Evolutionary conservation across 352 stramenopile species (phyloP), one percentile per base, ranked within the genome.

Genomic region (Phytopythium delawarense): DNA sequence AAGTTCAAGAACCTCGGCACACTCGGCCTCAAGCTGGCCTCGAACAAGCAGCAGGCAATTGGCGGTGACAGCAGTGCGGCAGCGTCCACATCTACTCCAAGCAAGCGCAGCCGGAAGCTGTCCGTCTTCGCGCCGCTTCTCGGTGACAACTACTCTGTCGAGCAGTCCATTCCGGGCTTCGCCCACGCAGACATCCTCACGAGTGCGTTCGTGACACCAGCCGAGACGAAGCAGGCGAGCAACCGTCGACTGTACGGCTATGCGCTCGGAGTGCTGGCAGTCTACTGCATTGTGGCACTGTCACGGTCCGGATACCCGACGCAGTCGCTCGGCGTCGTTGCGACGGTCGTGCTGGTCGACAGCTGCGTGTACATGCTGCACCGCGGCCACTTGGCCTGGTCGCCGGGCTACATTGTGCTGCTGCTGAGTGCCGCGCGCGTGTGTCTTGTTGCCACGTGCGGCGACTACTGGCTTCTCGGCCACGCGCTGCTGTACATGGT

Each of bases 1-100:
- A 92, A 91, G 51, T 91, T 93, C 62, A 92, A 93, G 54, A 92
- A 91, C 55, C 73, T 94, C 28, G 87, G 84, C 1, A 88, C 80
- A 0, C 67, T 93, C 34, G 84, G 82, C 0, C 69, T 95, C 30
- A 93, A 93, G 62, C 73, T 95, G 9, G 76, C 82, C 2, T 70
- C 67, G 2, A 81, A 78, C 9, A 91, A 87, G 61, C 56, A 64
- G 1, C 62, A 80, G 20, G 53, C 65, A n/a, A 23, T 48, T 25
- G 30, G 35, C 35, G 2, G 11, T 28, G 45, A 35, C 57, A 56
- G 9, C 46, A 34, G 11, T 54, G 46, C 1, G 8, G 21, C 12
- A 16, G 6, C 7, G 23, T 34, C 23, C 3, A 8, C 46, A 2
- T 16, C 16, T 25, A 21, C 23, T 5, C 4, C n/a, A 0, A 28